Percentiles rank a stretch among this genome's conserved stretches.
phyloP scores from a whole-genome alignment of 1,139 yeast genomes.

The Suhomyces terraborum region DNA sequence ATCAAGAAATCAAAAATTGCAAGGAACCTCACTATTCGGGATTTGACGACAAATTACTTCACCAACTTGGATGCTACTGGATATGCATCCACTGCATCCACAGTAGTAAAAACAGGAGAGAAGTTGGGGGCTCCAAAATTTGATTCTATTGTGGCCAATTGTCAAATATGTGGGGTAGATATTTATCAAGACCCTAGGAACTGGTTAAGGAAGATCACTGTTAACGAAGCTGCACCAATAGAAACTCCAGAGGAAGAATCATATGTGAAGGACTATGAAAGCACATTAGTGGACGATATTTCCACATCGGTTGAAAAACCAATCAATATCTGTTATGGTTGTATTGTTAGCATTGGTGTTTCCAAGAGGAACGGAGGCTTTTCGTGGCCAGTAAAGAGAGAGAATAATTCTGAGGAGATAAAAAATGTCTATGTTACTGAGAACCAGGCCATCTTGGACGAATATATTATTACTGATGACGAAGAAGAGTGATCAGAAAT shows the following conservation, averaged over 20 bases:
- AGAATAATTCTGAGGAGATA: slow-evolving; percentile 24
- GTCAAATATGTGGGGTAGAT: slow-evolving; percentile 54
- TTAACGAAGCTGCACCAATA: slow-evolving; percentile 55
- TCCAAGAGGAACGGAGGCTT: slow-evolving; percentile 37
- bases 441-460: slow-evolving; percentile 36
- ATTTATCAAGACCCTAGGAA: slow-evolving; percentile 58
- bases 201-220: slow-evolving; percentile 80
- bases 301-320: slow-evolving; percentile 14
- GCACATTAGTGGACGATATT: neutral
- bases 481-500: slow-evolving; percentile 19
- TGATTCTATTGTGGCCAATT: slow-evolving; percentile 25
- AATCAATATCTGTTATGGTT: slow-evolving; percentile 69
- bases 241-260: slow-evolving; percentile 49
- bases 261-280: slow-evolving; percentile 30
- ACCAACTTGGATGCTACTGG: slow-evolving; percentile 68
- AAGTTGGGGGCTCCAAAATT: slow-evolving; percentile 64
- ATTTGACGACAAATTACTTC: slow-evolving; percentile 75
- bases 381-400: slow-evolving; percentile 53
- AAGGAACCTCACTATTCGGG: slow-evolving; percentile 77
- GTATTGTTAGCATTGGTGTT: slow-evolving; percentile 62
- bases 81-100: slow-evolving; percentile 88
- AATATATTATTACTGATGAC: slow-evolving; percentile 51
- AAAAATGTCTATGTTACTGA: slow-evolving; percentile 11
- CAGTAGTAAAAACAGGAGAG: slow-evolving; percentile 88
- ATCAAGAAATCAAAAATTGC: slow-evolving; percentile 40